Percentiles rank a stretch among this genome's conserved stretches.
Conservation (phyloP, 2,329 filamentous ascomycete genomes). For the Penicillium fuscoglaucum region DNA sequence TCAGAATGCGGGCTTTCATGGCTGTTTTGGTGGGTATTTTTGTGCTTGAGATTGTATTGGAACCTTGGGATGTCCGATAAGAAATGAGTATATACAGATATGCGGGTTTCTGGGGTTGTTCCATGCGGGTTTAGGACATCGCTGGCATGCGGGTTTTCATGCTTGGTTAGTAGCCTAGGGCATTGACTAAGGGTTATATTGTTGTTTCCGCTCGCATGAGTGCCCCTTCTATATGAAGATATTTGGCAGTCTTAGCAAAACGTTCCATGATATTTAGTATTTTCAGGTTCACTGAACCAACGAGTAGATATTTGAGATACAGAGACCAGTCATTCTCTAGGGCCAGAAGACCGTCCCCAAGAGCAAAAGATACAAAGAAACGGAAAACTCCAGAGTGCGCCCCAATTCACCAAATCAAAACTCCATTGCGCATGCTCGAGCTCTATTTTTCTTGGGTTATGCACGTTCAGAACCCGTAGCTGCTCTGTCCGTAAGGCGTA, state of each 20-base stretch:
- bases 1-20: neutral
- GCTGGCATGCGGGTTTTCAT: neutral
- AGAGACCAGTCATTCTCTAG: neutral
- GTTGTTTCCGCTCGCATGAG: neutral
- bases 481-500: constrained; percentile 59
- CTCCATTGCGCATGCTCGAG: constrained; percentile 27
- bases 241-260: neutral
- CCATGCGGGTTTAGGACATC: too few relatives aligned
- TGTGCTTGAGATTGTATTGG: too few relatives aligned
- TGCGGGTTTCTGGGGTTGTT: too few relatives aligned
- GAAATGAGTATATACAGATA: too few relatives aligned
- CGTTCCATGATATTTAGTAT: constrained; percentile 1
- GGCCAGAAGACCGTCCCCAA: constrained; percentile 1
- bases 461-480: constrained; percentile 33
- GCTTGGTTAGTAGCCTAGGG: neutral
- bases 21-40: too few relatives aligned
- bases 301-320: neutral
- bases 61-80: too few relatives aligned
- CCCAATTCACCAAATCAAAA: constrained; percentile 19
- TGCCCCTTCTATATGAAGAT: neutral
- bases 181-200: neutral
- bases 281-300: constrained; percentile 3
- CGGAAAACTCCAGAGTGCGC: constrained; percentile 12
- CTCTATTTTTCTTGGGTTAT: constrained; percentile 11
- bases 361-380: constrained; percentile 13